Base-by-base conservation (phyloP, 345 rosid genomes). In the Brassica juncea region DNA sequence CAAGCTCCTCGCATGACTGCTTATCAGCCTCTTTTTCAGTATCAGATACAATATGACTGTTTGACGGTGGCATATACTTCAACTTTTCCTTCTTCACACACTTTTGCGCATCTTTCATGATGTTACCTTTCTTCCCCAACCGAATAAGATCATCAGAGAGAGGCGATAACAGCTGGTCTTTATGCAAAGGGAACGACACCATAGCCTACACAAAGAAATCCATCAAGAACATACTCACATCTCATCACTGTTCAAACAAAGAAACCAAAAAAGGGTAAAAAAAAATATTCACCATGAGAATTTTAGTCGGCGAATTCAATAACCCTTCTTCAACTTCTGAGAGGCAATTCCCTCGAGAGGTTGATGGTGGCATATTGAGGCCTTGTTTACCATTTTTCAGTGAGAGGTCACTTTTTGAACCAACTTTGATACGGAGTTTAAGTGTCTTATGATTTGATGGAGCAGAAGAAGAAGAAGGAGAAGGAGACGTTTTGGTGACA, bases 361-460 rank as follows among this genome's bases (percentile, higher is more conserved):
- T 86, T 32, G 93, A 88, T 63, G 94, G 94, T 30, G 94, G 92
- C 71, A 82, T 84, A 77, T 84, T 90, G 86, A 95, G 97, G 58
- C 92, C 97, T 69, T 88, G 91, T 30, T 90, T 94, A 86, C 90
- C 83, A 79, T 84, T 91, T 74, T 89, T 90, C 83, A 75, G 84
- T 32, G 92, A 84, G 86, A 88, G 86, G 83, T 93, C 92, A 85
- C 85, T 93, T 4, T 44, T 44, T 15, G 97, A 85, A 81, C 97
- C 92, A 72, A 91, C 85, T 90, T 87, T 93, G 34, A 90, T 86
- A 81, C 97, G 90, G 73, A 95, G 85, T 84, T 84, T 91, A 67
- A 89, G 83, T 81, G 82, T 82, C 81, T 87, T 95, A 73, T 83
- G 91, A 69, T 91, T 89, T 3, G 90, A 77, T 54, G 88, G 80